Conservation (phyloP, 148 eudicot species). For the Heliosperma pusillum region DNA sequence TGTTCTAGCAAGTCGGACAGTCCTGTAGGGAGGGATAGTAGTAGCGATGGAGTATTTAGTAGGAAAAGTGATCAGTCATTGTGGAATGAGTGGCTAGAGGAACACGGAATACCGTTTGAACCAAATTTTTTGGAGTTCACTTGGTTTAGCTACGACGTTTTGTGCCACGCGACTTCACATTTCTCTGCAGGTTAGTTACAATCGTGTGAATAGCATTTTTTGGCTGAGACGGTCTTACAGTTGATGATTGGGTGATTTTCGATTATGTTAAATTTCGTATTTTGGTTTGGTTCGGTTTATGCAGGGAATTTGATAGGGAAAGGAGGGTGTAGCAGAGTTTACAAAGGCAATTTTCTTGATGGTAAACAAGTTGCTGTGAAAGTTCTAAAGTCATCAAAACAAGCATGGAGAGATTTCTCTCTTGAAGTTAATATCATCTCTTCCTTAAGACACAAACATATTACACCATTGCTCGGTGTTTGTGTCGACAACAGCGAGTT, state of each 20-base stretch:
- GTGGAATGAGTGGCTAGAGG: constrained; percentile 39
- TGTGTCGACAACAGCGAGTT: constrained; percentile 60
- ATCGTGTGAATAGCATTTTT: background rate
- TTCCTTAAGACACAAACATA: constrained; percentile 55
- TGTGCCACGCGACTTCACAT: constrained; percentile 59
- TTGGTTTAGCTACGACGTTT: constrained; percentile 63
- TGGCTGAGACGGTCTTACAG: background rate
- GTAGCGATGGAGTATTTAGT: constrained; percentile 27
- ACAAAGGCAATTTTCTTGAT: constrained; percentile 71
- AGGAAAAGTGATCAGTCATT: constrained; percentile 24
- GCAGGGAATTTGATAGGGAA: constrained; percentile 77
- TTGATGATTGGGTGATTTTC: too few species aligned
- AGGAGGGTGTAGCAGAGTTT: constrained; percentile 83
- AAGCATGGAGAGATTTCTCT: constrained; percentile 67
- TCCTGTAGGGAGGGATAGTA: constrained; percentile 31
- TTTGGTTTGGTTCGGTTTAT: constrained; percentile 3
- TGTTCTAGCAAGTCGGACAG: constrained; percentile 37
- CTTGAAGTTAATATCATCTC: constrained; percentile 77
- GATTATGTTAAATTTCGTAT: too few species aligned
- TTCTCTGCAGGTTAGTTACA: constrained; percentile 62
- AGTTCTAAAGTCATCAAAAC: constrained; percentile 60
- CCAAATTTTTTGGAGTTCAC: constrained; percentile 49
- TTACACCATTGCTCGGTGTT: constrained; percentile 75
- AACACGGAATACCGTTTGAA: constrained; percentile 42
- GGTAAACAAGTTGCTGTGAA: constrained; percentile 84